A percentile compares a stretch with the other conserved stretches of the same genome.
Conservation (phyloP, 495 filamentous ascomycete genomes). For the Penicillium canescens region DNA sequence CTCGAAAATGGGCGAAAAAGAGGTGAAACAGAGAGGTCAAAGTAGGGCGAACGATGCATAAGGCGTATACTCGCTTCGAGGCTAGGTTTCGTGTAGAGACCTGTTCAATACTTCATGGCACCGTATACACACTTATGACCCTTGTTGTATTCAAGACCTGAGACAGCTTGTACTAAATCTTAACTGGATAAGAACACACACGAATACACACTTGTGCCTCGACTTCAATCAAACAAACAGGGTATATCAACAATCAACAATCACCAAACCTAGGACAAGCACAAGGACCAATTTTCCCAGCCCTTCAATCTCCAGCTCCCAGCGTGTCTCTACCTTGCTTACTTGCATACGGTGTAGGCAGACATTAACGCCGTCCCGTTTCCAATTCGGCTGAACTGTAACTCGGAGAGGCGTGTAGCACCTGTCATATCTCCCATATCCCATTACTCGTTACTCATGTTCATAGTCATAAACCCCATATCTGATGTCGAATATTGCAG, state of each 20-base stretch:
- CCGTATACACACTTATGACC: too few species aligned
- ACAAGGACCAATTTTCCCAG: not conserved
- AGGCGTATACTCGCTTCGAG: too few species aligned
- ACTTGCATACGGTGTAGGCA: constrained; percentile 2
- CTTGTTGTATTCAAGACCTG: not conserved
- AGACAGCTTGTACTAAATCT: not conserved
- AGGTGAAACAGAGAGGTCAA: too few species aligned
- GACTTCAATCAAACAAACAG: not conserved
- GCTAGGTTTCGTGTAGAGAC: too few species aligned
- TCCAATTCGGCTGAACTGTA: not conserved
- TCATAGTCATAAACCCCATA: too few species aligned
- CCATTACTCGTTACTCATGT: too few species aligned
- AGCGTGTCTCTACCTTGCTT: not conserved
- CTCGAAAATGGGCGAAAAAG: too few species aligned
- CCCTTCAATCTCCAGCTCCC: not conserved
- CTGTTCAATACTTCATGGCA: too few species aligned
- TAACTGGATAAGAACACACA: not conserved
- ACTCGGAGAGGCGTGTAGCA: not conserved
- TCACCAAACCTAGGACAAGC: too few species aligned
- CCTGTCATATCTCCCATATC: too few species aligned
- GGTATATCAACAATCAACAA: not conserved
- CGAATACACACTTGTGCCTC: not conserved
- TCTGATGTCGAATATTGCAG: not conserved
- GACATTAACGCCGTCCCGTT: not conserved
- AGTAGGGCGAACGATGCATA: too few species aligned